Percentiles rank a stretch among this genome's conserved stretches.
These are phyloP conservation scores for Cladosporium sp. DNA, from an alignment of 2,329 filamentous ascomycete genomes.

Conservation along the genomic window DNA sequence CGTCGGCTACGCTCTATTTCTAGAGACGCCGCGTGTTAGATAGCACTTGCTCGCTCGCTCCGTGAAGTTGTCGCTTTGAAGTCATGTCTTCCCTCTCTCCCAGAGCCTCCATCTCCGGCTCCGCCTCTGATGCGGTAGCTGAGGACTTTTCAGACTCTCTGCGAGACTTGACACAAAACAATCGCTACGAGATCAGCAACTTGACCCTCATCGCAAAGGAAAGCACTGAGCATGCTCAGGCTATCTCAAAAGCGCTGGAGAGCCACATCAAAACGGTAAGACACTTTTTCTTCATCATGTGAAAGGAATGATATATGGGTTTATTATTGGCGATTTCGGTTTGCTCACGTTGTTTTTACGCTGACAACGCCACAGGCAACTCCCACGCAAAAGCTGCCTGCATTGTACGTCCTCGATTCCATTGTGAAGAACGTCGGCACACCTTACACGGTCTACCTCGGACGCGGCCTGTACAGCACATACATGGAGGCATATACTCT, in stretches of 20 bases:
- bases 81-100: constrained; percentile 55
- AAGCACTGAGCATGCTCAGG: constrained; percentile 91
- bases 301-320: too few relatives aligned
- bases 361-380: constrained; percentile 57
- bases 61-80: constrained; percentile 11
- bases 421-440: constrained; percentile 99
- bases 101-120: constrained; percentile 28
- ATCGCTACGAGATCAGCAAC: constrained; percentile 94
- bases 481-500: constrained; percentile 97
- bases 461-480: constrained; percentile 83
- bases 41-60: constrained; percentile 11
- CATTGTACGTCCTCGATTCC: constrained; percentile 94
- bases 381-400: constrained; percentile 83
- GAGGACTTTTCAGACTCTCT: constrained; percentile 92
- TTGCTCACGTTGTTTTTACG: too few relatives aligned
- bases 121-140: constrained; percentile 75
- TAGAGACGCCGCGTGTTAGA: constrained; percentile 9
- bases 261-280: constrained; percentile 94
- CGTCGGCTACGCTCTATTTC: not conserved
- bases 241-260: constrained; percentile 84
- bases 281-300: too few relatives aligned
- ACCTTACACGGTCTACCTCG: constrained; percentile 93
- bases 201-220: constrained; percentile 96
- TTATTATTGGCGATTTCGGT: too few relatives aligned
- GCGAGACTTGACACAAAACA: constrained; percentile 86